Evolutionary conservation across 495 filamentous ascomycete genomes (phyloP).

Genomic region (Bacidia gigantensis): DNA sequence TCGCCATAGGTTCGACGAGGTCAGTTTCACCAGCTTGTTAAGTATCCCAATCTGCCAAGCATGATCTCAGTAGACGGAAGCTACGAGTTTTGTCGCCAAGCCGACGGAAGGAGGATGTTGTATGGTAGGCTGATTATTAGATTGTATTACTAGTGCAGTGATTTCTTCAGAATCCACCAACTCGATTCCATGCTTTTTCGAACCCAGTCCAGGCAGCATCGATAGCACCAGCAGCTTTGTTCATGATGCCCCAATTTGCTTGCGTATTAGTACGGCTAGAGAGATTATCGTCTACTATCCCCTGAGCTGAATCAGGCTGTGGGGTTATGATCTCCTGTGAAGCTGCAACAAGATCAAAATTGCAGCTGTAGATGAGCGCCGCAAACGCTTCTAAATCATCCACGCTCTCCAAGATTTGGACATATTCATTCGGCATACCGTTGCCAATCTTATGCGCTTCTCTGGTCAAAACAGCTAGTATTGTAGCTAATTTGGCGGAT

Average conservation of each 20-base stretch:
- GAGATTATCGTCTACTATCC: background rate
- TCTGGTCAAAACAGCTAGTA: conserved; percentile 70
- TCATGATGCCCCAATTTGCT: conserved; percentile 4
- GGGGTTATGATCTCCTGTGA: conserved; percentile 20
- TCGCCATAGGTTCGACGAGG: too few relatives aligned
- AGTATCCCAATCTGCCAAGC: too few relatives aligned
- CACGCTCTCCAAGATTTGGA: conserved; percentile 68
- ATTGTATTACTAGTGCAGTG: too few relatives aligned
- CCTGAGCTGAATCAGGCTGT: background rate
- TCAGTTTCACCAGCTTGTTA: too few relatives aligned
- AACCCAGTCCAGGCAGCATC: conserved; percentile 29
- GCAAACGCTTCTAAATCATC: conserved; percentile 86
- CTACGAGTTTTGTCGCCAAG: too few relatives aligned
- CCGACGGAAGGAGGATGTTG: too few relatives aligned
- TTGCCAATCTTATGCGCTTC: conserved; percentile 84
- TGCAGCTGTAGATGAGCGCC: conserved; percentile 84
- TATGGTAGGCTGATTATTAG: too few relatives aligned
- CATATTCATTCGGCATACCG: conserved; percentile 77
- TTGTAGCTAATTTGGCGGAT: conserved; percentile 73
- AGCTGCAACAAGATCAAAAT: conserved; percentile 59
- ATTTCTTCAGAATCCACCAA: conserved; percentile 22
- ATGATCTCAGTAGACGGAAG: too few relatives aligned
- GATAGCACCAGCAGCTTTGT: conserved; percentile 4
- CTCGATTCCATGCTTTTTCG: conserved; percentile 54
- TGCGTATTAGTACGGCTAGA: conserved; percentile 10